These are phyloP conservation scores for Curvularia eragrostidis DNA, from an alignment of 2,329 filamentous ascomycete genomes.

Conservation along the genomic window DNA sequence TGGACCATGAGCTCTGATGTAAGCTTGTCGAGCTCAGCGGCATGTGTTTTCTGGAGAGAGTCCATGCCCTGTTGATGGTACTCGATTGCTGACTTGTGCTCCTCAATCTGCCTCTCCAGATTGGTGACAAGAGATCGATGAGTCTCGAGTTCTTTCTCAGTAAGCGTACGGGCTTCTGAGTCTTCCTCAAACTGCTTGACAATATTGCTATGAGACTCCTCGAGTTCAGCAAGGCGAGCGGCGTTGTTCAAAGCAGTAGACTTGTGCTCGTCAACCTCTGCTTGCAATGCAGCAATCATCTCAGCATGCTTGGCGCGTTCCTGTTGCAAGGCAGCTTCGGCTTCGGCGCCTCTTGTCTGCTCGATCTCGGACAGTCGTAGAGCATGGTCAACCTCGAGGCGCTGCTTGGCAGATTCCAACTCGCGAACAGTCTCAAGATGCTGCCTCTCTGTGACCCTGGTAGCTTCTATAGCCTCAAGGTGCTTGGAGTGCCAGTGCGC, in stretches of 20 bases:
- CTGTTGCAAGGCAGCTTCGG: slow-evolving; percentile 46
- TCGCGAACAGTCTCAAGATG: slow-evolving; percentile 75
- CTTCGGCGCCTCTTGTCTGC: slow-evolving; percentile 35
- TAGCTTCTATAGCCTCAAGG: slow-evolving; percentile 69
- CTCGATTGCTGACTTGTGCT: slow-evolving; percentile 62
- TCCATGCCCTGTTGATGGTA: slow-evolving; percentile 62
- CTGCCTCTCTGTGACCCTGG: slow-evolving; percentile 74
- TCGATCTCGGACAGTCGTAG: slow-evolving; percentile 41
- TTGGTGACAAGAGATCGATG: slow-evolving; percentile 61
- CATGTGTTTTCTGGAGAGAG: slow-evolving; percentile 61
- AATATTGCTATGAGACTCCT: slow-evolving; percentile 71
- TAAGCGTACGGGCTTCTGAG: slow-evolving; percentile 64
- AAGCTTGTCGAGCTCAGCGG: slow-evolving; percentile 60
- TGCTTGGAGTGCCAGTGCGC: slow-evolving; percentile 79
- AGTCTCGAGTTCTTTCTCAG: slow-evolving; percentile 59
- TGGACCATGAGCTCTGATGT: slow-evolving; percentile 44
- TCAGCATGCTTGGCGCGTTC: slow-evolving; percentile 58
- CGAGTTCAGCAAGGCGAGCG: slow-evolving; percentile 73
- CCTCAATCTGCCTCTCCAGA: slow-evolving; percentile 63
- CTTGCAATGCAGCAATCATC: slow-evolving; percentile 66
- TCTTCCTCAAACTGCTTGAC: slow-evolving; percentile 73
- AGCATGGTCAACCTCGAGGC: slow-evolving; percentile 46
- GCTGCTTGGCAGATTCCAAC: slow-evolving; percentile 67
- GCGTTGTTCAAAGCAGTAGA: slow-evolving; percentile 72
- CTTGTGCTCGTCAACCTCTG: slow-evolving; percentile 83